These are phyloP conservation scores for Phytopythium boreale DNA, from an alignment of 352 stramenopile genomes.

Conservation along the genomic window DNA sequence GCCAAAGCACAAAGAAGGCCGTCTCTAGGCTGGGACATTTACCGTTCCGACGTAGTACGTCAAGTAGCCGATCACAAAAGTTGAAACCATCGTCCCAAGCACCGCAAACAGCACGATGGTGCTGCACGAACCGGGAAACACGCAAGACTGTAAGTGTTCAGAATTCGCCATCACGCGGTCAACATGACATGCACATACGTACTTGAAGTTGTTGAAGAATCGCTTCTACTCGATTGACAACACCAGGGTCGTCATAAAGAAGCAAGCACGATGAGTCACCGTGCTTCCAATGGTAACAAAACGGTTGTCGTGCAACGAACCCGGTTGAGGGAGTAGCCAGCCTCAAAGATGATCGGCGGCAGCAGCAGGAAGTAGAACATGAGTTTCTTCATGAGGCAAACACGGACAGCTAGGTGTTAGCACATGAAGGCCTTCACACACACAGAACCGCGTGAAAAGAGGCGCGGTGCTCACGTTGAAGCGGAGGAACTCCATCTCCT, in stretches of 20 bases:
- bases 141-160: not conserved
- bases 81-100: constrained; percentile 94
- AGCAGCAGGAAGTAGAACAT: constrained; percentile 98
- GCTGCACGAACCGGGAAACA: constrained; percentile 21
- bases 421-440: not conserved
- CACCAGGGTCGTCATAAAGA: not conserved
- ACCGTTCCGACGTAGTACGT: constrained; percentile 86
- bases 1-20: not conserved
- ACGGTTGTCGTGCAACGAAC: constrained; percentile 14
- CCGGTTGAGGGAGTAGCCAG: constrained; percentile 90
- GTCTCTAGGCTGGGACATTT: not conserved
- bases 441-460: not conserved
- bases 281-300: not conserved
- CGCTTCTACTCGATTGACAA: constrained; percentile 48
- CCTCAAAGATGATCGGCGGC: constrained; percentile 98
- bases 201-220: constrained; percentile 97
- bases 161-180: not conserved
- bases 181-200: not conserved
- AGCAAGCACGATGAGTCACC: not conserved
- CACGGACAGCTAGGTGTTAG: not conserved
- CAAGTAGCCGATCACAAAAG: constrained; percentile 94
- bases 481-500: constrained; percentile 89
- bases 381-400: constrained; percentile 45
- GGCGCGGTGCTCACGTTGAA: constrained; percentile 60
- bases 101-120: constrained; percentile 95